Conservation (phyloP, 2,329 filamentous ascomycete genomes). For the Lasiodiplodia citricola region DNA sequence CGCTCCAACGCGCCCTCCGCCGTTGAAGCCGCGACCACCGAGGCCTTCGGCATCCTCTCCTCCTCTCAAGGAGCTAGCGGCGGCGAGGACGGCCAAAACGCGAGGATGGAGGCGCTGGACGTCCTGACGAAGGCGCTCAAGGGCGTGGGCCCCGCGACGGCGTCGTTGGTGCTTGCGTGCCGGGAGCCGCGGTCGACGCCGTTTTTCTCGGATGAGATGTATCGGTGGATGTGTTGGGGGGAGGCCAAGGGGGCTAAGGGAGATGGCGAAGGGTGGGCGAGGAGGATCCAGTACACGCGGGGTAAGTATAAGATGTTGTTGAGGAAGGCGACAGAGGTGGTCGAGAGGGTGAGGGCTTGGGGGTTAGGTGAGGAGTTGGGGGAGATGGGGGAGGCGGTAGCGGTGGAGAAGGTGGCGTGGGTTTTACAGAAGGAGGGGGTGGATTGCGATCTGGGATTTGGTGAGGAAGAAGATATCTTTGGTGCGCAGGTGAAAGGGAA, state of each 20-base stretch:
- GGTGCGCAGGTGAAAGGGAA: not conserved
- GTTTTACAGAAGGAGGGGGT: constrained; percentile 61
- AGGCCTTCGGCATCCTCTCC: constrained; percentile 52
- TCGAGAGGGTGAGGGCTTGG: constrained; percentile 71
- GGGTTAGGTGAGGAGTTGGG: constrained; percentile 60
- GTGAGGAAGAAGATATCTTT: not conserved
- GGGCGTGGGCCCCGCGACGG: constrained; percentile 80
- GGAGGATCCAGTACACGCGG: constrained; percentile 69
- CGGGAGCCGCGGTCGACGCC: constrained; percentile 64
- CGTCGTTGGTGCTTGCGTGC: constrained; percentile 73
- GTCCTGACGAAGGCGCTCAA: constrained; percentile 55
- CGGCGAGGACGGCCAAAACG: not conserved
- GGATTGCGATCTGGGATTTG: constrained; percentile 32
- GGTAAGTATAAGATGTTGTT: constrained; percentile 71
- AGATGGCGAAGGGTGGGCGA: constrained; percentile 49
- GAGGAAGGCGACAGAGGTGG: constrained; percentile 47
- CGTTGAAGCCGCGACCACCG: constrained; percentile 56
- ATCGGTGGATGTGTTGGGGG: constrained; percentile 69
- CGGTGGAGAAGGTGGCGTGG: constrained; percentile 74
- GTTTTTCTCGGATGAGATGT: constrained; percentile 84
- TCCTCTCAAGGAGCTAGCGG: not conserved
- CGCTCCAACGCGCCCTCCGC: constrained; percentile 62
- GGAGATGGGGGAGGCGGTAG: constrained; percentile 56
- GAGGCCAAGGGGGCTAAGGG: constrained; percentile 49
- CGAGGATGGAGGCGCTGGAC: constrained; percentile 31